Percentiles rank a stretch among this genome's conserved stretches.
phyloP scores from a whole-genome alignment of 257 asterid species.

The Mitragyna speciosa region DNA sequence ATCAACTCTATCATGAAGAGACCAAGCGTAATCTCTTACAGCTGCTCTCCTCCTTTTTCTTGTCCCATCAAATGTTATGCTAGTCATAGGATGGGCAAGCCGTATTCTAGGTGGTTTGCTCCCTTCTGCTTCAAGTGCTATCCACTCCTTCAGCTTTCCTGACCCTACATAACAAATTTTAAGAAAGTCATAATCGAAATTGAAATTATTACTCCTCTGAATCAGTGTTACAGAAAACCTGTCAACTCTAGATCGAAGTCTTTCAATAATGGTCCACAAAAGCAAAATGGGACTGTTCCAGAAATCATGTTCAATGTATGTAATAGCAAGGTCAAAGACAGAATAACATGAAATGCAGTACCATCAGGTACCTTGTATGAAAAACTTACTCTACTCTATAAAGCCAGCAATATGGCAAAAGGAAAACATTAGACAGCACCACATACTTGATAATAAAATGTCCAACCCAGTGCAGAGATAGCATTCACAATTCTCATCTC shows the following conservation, averaged over 20 bases:
- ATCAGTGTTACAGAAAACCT: no score
- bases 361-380: not conserved
- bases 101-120: conserved; percentile 61
- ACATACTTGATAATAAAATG: not conserved
- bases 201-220: not conserved
- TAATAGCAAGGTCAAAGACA: not conserved
- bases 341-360: not conserved
- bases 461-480: not conserved
- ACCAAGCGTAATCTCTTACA: conserved; percentile 69
- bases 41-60: conserved; percentile 87
- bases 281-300: not conserved
- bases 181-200: not conserved
- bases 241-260: not conserved
- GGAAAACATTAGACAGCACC: not conserved
- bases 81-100: conserved; percentile 60
- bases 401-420: not conserved
- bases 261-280: conserved; percentile 6
- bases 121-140: conserved; percentile 62
- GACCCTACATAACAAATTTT: conserved; percentile 36
- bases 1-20: conserved; percentile 87
- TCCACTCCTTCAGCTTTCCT: conserved; percentile 76
- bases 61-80: conserved; percentile 54
- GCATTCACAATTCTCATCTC: not conserved
- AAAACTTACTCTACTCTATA: not conserved
- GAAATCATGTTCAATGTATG: not conserved